These are phyloP conservation scores for Vitis vinifera DNA, from an alignment of 164 flowering plant species.

Conservation along the genomic window ASM3070453v1 NC_081806.1:5490001-5490500, in stretches of 20 bases:
- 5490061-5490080: background rate
- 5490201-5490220: background rate
- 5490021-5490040: background rate
- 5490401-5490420: background rate
- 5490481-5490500: constrained; percentile 98
- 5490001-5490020: background rate
- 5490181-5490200: background rate
- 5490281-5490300: background rate
- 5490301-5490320: background rate
- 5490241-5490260: background rate
- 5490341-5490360: background rate
- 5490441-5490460: constrained; percentile 71
- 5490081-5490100: background rate
- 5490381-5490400: background rate
- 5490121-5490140: background rate
- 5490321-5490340: background rate
- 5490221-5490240: background rate
- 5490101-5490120: background rate
- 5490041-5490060: background rate
- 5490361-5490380: background rate
- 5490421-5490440: constrained; percentile 53
- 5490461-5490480: constrained; percentile 92
- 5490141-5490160: background rate
- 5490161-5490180: background rate
- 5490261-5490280: background rate